phyloP scores from a whole-genome alignment of 1,284 basidiomycete species.

The Cryptococcus hybrid region DNA sequence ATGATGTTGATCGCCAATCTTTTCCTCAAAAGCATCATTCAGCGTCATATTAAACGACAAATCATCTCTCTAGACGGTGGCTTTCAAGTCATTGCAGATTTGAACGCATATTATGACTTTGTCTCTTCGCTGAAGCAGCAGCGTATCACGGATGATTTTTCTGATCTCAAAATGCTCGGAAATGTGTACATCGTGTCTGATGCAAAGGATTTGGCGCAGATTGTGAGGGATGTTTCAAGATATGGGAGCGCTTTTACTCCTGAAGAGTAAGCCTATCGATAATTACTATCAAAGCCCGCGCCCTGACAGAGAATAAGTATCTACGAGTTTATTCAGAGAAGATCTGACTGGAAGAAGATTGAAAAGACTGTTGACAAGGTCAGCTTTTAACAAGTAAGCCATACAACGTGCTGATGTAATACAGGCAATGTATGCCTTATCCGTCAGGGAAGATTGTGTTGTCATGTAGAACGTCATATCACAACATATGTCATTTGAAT shows the following conservation, averaged over 20 bases:
- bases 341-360: slow-evolving; percentile 96
- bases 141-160: slow-evolving; percentile 77
- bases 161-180: slow-evolving; percentile 92
- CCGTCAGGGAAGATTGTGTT: slow-evolving; percentile 85
- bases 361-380: slow-evolving; percentile 92
- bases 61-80: slow-evolving; percentile 92
- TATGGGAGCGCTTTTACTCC: slow-evolving; percentile 91
- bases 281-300: background rate
- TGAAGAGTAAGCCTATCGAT: slow-evolving; percentile 63
- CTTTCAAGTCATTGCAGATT: slow-evolving; percentile 92
- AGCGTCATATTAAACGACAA: slow-evolving; percentile 95
- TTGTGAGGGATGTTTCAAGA: slow-evolving; percentile 88
- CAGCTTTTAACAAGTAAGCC: slow-evolving; percentile 33
- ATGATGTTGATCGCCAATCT: background rate
- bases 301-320: slow-evolving; percentile 56
- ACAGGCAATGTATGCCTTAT: slow-evolving; percentile 76
- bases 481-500: background rate
- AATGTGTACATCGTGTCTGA: slow-evolving; percentile 84
- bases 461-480: slow-evolving; percentile 47
- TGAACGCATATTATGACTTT: slow-evolving; percentile 90
- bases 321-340: slow-evolving; percentile 88
- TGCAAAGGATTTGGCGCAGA: slow-evolving; percentile 89
- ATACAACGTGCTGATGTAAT: background rate
- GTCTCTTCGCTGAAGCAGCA: slow-evolving; percentile 70
- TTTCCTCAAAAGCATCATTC: slow-evolving; percentile 65